Percentiles rank a stretch among this genome's conserved stretches.
These are phyloP conservation scores for Ettlia oleoabundans DNA, from an alignment of 139 green algal species.

Conservation along the genomic window DNA sequence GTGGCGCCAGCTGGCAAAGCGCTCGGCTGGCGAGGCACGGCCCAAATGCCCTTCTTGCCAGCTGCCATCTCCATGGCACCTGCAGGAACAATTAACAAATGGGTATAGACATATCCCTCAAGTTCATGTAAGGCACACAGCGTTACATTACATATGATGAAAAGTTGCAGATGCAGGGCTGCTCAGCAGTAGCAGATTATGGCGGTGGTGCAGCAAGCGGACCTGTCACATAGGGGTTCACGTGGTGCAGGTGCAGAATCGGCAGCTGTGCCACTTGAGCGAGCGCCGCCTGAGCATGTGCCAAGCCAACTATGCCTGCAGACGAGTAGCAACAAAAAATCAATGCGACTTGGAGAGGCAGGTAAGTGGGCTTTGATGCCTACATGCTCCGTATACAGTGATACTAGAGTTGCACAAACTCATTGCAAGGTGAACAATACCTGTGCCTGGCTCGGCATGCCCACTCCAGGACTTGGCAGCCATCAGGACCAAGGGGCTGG, in stretches of 20 bases:
- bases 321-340: too few relatives aligned
- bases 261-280: constrained; percentile 5
- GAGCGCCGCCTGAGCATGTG: constrained; percentile 27
- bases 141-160: too few relatives aligned
- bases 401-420: too few relatives aligned
- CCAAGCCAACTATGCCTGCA: constrained; percentile 52
- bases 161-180: not conserved
- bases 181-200: constrained; percentile 21
- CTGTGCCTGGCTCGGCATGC: constrained; percentile 57
- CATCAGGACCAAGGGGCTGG: constrained; percentile 49
- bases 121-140: too few relatives aligned
- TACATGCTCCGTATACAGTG: too few relatives aligned
- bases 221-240: constrained; percentile 64
- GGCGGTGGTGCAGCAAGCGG: not conserved
- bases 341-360: too few relatives aligned
- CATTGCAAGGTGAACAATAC: constrained; percentile 46
- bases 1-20: not conserved
- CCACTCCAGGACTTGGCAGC: constrained; percentile 59
- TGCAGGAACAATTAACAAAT: too few relatives aligned
- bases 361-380: too few relatives aligned
- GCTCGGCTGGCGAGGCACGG: constrained; percentile 20
- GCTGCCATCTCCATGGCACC: constrained; percentile 28
- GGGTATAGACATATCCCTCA: too few relatives aligned
- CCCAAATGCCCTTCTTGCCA: not conserved
- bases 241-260: constrained; percentile 62